Evolutionary conservation across 1,139 yeast species (phyloP), one percentile per base, ranked within the genome.

Genomic region (Suzukiozyma palmioleophila): DNA sequence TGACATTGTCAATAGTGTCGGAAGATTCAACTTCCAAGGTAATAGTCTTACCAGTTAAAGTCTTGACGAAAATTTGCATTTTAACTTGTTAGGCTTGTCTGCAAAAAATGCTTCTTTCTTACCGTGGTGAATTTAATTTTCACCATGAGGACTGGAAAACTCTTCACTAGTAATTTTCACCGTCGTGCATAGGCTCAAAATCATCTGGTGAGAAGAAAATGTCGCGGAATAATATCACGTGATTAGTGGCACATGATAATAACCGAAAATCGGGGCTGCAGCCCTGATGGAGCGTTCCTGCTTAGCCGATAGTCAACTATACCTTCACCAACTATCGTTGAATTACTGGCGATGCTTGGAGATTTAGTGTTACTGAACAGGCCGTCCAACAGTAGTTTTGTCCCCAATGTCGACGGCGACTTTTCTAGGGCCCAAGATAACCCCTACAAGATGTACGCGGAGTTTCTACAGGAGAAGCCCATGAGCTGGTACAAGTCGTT

Each of bases 1-100:
- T 92, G 84, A 92, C 97, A 73, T 88, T 89, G 85, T 89, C 97
- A 72, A 92, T 89, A 61, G 97, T 88, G 87, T 90, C 97, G 62
- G 96, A 88, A 59, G 97, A 88, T 80, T 90, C 97, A 66, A 90
- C 97, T 79, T 92, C 97, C 59, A 90, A 83, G 81, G 97, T 90
- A 76, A 92, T 90, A 60, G 98, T 92, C 88, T 90, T 92, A 77
- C 97, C 97, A 57, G 97, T 89, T 68, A 90, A 79, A 75, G 97
- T 90, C 79, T 90, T 90, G 77, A 92, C 97, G 79, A 92, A 92
- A 79, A 90, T 89, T 79, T 90, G 97, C 97, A 90, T 90, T 64
- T 71, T 78, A n/a, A 15, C 31, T 28, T 28, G 14, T 13, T 25
- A 24, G 76, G 75, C 66, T 68, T 65, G 73, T 66, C 73, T 57